Conservation (phyloP, 306 rosid species). For the Fagus crenata region DNA sequence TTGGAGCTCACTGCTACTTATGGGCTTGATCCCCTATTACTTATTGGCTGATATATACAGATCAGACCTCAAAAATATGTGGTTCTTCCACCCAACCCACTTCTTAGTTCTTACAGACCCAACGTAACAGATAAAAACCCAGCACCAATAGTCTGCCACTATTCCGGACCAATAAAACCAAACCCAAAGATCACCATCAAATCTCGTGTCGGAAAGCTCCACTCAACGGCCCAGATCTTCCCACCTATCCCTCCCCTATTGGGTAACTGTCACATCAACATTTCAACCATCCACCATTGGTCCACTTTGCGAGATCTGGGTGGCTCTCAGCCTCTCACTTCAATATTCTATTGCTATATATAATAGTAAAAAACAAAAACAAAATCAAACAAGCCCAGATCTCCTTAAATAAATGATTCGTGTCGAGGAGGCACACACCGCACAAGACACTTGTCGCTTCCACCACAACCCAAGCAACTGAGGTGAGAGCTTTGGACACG, state of each 20-base stretch:
- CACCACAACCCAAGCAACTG: conserved; percentile 30
- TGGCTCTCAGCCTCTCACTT: conserved; percentile 5
- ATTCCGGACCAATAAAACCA: conserved; percentile 25
- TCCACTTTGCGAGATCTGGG: conserved; percentile 49
- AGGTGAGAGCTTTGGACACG: conserved; percentile 35
- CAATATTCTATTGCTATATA: conserved; percentile 8
- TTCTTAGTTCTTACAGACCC: neutral
- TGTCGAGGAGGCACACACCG: conserved; percentile 29
- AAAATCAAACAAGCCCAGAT: conserved; percentile 16
- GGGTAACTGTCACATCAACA: conserved; percentile 40
- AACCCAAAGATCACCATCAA: conserved; percentile 22
- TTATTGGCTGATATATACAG: too few relatives aligned
- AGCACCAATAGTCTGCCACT: conserved; percentile 6
- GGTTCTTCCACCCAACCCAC: too few relatives aligned
- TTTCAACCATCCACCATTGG: conserved; percentile 32
- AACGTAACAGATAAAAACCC: neutral
- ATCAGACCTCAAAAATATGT: too few relatives aligned
- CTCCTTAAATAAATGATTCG: conserved; percentile 52
- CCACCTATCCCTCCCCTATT: conserved; percentile 36
- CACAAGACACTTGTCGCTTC: conserved; percentile 72
- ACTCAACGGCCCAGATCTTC: conserved; percentile 26
- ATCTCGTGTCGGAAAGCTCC: conserved; percentile 52
- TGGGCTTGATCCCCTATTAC: neutral
- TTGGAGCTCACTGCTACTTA: neutral
- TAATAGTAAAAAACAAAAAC: neutral